Evolutionary conservation across 345 rosid species (phyloP).

Genomic region (Eucalyptus marginata): DNA sequence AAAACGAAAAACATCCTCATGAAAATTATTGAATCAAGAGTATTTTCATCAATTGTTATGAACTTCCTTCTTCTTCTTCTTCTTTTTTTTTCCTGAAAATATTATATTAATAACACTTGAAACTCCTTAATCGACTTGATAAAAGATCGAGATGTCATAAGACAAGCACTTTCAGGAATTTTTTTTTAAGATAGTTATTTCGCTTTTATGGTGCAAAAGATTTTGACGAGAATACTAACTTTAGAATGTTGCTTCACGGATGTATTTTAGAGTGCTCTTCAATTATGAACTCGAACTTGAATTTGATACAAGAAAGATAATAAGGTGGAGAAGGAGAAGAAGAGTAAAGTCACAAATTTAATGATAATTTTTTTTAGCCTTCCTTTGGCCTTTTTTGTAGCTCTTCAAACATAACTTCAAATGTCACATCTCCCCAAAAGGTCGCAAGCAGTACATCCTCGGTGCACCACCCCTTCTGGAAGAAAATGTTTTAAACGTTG

Average conservation of each 20-base stretch:
- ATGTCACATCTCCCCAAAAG: neutral
- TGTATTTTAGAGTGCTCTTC: neutral
- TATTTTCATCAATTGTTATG: neutral
- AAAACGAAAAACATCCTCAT: neutral
- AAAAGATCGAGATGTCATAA: neutral
- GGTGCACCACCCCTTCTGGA: neutral
- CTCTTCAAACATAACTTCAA: neutral
- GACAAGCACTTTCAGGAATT: accelerated
- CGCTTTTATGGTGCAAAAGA: neutral
- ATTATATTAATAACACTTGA: neutral
- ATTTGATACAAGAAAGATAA: neutral
- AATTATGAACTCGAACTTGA: neutral
- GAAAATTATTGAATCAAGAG: neutral
- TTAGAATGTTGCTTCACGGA: neutral
- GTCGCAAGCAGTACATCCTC: neutral
- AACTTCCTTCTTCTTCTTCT: neutral
- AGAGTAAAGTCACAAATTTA: neutral
- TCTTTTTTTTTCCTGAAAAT: neutral
- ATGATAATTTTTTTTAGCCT: neutral
- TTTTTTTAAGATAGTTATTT: neutral
- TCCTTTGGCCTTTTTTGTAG: neutral
- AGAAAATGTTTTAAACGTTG: neutral
- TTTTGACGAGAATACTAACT: neutral
- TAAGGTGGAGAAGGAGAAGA: neutral
- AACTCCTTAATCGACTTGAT: neutral